These are phyloP conservation scores for Candida mattraensis DNA, from an alignment of 805 yeast species.

Conservation along the genomic window DNA sequence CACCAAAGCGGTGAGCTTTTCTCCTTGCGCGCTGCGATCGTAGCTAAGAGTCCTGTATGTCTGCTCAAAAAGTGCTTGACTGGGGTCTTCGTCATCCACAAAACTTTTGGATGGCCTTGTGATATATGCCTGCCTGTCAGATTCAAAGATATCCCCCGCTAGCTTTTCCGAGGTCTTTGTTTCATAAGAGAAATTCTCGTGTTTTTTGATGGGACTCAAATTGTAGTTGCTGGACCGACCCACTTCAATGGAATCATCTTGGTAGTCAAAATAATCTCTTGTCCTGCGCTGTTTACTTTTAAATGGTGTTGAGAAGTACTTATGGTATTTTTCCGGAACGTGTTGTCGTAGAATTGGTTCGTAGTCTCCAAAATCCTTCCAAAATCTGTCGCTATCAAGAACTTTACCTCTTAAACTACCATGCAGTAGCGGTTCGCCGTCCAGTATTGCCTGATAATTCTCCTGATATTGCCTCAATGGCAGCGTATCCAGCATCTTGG, in stretches of 20 bases:
- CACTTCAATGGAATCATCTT: constrained; percentile 27
- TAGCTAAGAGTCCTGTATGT: constrained; percentile 18
- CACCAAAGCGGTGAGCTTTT: constrained; percentile 14
- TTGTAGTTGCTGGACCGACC: constrained; percentile 28
- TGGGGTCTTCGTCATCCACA: constrained; percentile 16
- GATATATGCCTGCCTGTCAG: constrained; percentile 18
- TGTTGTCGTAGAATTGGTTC: constrained; percentile 30
- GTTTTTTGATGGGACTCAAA: constrained; percentile 28
- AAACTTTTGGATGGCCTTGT: background rate
- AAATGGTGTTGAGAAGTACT: constrained; percentile 22
- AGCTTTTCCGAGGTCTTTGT: constrained; percentile 28
- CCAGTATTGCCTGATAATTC: constrained; percentile 29
- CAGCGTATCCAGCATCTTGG: constrained; percentile 31
- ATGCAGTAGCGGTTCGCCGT: constrained; percentile 27
- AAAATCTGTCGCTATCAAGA: constrained; percentile 22
- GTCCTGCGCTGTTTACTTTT: constrained; percentile 1
- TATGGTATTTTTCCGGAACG: constrained; percentile 28
- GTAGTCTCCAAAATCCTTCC: constrained; percentile 28
- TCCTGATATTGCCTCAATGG: constrained; percentile 29
- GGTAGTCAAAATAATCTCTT: background rate
- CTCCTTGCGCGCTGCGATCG: constrained; percentile 15
- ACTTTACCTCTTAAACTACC: constrained; percentile 32
- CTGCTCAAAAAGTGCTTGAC: constrained; percentile 17
- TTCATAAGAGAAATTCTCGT: constrained; percentile 12
- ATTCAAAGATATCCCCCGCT: constrained; percentile 24